These are phyloP conservation scores for Selenicereus undatus DNA, from an alignment of 148 eudicot species.

Conservation along the genomic window DNA sequence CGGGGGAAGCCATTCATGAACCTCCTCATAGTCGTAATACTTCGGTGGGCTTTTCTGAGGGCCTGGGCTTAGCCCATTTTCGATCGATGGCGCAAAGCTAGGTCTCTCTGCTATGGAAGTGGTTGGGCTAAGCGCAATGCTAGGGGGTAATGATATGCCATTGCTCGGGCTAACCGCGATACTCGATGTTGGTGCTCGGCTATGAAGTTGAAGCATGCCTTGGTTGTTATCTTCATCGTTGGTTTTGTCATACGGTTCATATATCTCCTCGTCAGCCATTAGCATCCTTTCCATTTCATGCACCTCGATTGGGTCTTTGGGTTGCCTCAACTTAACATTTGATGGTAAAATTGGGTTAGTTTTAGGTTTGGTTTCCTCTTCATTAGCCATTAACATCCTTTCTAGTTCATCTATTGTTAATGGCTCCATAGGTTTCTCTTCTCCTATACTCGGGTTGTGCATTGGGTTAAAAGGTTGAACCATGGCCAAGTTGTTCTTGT, in stretches of 20 bases:
- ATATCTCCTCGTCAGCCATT: background rate
- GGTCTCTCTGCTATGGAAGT: background rate
- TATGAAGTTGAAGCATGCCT: background rate
- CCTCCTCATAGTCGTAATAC: slow-evolving; percentile 7
- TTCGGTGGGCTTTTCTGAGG: background rate
- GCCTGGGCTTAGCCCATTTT: background rate
- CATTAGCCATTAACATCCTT: background rate
- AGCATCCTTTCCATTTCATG: slow-evolving; percentile 3
- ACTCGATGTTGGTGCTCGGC: background rate
- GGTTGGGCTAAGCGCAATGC: background rate
- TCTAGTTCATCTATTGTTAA: background rate
- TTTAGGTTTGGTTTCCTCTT: background rate
- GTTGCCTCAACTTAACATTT: background rate
- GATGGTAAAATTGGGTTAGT: slow-evolving; percentile 6
- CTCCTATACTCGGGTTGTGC: background rate
- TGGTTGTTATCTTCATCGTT: background rate
- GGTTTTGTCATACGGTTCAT: background rate
- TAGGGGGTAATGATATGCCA: background rate
- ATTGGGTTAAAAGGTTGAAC: background rate
- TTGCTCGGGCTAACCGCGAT: background rate
- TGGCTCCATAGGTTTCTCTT: too few relatives aligned
- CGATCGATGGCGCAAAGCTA: background rate
- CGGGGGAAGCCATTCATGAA: slow-evolving; percentile 27
- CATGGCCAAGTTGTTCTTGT: background rate
- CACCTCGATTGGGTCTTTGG: background rate